These are phyloP conservation scores for apple (Malus domestica) DNA, from an alignment of 306 rosid species.

Conservation along the genomic window DNA sequence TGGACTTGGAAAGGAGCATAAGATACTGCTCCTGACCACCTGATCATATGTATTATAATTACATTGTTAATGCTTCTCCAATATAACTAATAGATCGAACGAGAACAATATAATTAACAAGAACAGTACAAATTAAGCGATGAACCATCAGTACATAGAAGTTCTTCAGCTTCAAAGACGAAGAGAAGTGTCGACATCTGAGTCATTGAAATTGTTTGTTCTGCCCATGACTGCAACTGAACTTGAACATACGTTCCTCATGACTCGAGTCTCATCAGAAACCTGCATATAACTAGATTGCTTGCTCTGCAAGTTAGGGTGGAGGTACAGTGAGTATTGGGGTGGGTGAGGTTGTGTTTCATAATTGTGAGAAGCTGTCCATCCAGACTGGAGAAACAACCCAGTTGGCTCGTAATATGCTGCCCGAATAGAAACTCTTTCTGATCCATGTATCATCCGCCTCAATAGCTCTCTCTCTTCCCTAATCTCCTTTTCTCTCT, in stretches of 20 bases:
- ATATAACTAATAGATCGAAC: neutral
- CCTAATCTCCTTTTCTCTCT: slow-evolving; percentile 45
- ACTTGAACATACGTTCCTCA: slow-evolving; percentile 16
- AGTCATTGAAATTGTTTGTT: slow-evolving; percentile 24
- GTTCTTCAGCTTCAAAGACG: slow-evolving; percentile 36
- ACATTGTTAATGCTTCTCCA: slow-evolving; percentile 12
- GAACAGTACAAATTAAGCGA: slow-evolving; percentile 2
- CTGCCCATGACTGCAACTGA: slow-evolving; percentile 12
- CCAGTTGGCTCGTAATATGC: slow-evolving; percentile 11
- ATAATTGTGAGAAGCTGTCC: slow-evolving; percentile 10
- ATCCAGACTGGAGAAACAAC: slow-evolving; percentile 28
- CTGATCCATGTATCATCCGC: slow-evolving; percentile 20
- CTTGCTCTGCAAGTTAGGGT: slow-evolving; percentile 26
- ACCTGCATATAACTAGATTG: slow-evolving; percentile 10
- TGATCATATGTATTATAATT: neutral
- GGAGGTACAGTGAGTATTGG: slow-evolving; percentile 23
- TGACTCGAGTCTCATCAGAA: slow-evolving; percentile 7
- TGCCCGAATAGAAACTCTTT: neutral
- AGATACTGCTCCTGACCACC: neutral
- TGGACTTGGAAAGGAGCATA: neutral
- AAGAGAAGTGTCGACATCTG: slow-evolving; percentile 44
- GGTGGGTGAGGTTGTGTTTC: slow-evolving; percentile 19
- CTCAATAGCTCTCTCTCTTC: slow-evolving; percentile 39
- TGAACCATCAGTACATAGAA: neutral
- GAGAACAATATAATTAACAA: neutral